phyloP scores from a whole-genome alignment of 345 rosid genomes.

The Murraya koenigii region DNA sequence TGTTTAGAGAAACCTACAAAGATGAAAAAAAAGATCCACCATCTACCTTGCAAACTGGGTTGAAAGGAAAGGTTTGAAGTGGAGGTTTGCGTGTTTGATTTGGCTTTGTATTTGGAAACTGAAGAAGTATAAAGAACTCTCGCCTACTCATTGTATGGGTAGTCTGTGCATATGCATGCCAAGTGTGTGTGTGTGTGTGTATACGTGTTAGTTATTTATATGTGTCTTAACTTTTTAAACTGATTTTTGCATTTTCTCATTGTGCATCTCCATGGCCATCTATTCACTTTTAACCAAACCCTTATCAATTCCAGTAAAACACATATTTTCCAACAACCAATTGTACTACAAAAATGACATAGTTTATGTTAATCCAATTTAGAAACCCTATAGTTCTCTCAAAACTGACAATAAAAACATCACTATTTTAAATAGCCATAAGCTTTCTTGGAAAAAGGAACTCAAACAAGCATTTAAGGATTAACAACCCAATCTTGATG shows the following conservation, averaged over 20 bases:
- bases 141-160: too few species aligned
- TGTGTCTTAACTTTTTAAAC: too few species aligned
- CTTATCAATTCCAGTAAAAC: neutral
- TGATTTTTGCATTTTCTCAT: neutral
- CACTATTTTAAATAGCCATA: constrained; percentile 1
- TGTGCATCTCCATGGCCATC: constrained; percentile 7
- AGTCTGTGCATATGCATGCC: too few species aligned
- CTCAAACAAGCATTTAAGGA: constrained; percentile 7
- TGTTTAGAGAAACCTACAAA: too few species aligned
- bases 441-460: constrained; percentile 20
- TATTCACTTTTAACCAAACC: constrained; percentile 17
- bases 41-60: too few species aligned
- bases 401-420: neutral
- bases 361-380: neutral
- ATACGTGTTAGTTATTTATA: neutral
- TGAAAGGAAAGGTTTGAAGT: too few species aligned
- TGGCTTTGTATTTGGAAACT: too few species aligned
- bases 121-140: too few species aligned
- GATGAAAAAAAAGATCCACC: too few species aligned
- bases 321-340: neutral
- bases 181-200: too few species aligned
- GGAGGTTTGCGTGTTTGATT: too few species aligned
- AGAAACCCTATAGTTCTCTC: neutral
- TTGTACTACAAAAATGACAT: neutral
- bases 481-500: neutral